Percentiles rank a stretch among this genome's conserved stretches.
phyloP scores from a whole-genome alignment of 2,329 filamentous ascomycete species.

The Trichoderma cornu-damae region DNA sequence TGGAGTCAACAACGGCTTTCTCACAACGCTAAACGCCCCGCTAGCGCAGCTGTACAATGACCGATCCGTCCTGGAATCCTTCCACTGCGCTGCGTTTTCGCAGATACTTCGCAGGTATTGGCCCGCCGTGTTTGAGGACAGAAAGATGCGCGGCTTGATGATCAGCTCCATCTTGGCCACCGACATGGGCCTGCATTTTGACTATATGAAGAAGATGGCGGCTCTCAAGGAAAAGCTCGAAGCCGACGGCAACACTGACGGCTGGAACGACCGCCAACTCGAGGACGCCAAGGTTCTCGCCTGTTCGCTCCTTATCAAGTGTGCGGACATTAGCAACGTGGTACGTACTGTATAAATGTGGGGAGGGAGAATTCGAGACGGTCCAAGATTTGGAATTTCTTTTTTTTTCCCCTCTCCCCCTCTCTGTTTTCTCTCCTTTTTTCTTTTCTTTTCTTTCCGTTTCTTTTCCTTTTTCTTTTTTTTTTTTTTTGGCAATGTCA shows the following conservation, averaged over 20 bases:
- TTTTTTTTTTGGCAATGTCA: neutral
- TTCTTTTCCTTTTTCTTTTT: neutral
- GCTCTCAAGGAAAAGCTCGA: conserved; percentile 73
- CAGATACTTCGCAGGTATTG: conserved; percentile 92
- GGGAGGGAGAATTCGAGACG: neutral
- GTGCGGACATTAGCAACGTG: conserved; percentile 97
- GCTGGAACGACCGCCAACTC: conserved; percentile 70
- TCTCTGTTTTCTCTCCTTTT: too few species aligned
- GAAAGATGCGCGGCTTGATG: conserved; percentile 79
- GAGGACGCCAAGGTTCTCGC: conserved; percentile 73
- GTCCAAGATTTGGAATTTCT: neutral
- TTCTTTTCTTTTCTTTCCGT: neutral
- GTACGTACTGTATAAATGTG: conserved; percentile 50
- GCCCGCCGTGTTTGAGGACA: conserved; percentile 74
- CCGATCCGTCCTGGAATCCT: conserved; percentile 91
- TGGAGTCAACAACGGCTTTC: conserved; percentile 95
- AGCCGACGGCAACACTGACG: conserved; percentile 59
- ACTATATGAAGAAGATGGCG: conserved; percentile 88
- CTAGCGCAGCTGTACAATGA: conserved; percentile 96
- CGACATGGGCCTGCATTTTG: conserved; percentile 95
- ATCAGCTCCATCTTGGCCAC: conserved; percentile 97
- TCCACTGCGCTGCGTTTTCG: conserved; percentile 94
- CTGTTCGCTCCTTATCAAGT: conserved; percentile 95
- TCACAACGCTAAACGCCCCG: conserved; percentile 86
- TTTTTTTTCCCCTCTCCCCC: neutral